Evolutionary conservation across 768 basidiomycete species (phyloP).

Genomic region (Hydnomerulius pinastri): DNA sequence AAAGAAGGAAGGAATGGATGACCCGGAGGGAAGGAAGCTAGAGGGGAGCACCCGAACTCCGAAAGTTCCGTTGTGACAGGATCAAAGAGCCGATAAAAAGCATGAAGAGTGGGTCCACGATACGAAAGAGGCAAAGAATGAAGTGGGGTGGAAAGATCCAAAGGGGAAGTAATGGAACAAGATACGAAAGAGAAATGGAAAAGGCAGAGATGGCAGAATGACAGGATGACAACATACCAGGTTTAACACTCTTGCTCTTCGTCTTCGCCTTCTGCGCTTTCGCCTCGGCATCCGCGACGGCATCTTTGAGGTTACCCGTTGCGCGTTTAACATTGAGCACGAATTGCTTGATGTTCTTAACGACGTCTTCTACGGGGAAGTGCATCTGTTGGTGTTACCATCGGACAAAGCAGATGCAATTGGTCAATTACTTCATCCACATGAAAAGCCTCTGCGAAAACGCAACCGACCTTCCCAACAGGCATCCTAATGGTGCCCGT

Average conservation of each 20-base stretch:
- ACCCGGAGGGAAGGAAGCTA: no score
- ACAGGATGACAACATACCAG: slow-evolving; percentile 31
- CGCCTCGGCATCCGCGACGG: slow-evolving; percentile 37
- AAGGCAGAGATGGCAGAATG: not conserved
- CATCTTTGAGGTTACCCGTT: slow-evolving; percentile 67
- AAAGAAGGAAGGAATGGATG: not conserved
- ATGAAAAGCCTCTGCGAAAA: no score
- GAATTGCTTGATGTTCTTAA: slow-evolving; percentile 78
- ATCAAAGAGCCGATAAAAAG: no score
- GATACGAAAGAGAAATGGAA: no score
- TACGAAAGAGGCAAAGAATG: no score
- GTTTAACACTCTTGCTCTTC: slow-evolving; percentile 45
- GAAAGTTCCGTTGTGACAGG: no score
- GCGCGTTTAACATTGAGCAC: slow-evolving; percentile 71
- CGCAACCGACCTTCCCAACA: slow-evolving; percentile 65
- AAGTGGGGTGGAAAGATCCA: no score
- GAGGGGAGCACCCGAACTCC: no score
- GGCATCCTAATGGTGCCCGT: slow-evolving; percentile 81
- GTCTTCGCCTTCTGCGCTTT: slow-evolving; percentile 41
- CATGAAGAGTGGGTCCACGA: no score
- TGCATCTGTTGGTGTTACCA: no score
- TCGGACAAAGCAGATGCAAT: no score
- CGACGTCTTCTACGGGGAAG: slow-evolving; percentile 74
- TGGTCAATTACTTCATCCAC: not conserved
- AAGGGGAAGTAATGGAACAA: no score